phyloP scores from a whole-genome alignment of 1,284 basidiomycete genomes.

The Leccinum holopus region DNA sequence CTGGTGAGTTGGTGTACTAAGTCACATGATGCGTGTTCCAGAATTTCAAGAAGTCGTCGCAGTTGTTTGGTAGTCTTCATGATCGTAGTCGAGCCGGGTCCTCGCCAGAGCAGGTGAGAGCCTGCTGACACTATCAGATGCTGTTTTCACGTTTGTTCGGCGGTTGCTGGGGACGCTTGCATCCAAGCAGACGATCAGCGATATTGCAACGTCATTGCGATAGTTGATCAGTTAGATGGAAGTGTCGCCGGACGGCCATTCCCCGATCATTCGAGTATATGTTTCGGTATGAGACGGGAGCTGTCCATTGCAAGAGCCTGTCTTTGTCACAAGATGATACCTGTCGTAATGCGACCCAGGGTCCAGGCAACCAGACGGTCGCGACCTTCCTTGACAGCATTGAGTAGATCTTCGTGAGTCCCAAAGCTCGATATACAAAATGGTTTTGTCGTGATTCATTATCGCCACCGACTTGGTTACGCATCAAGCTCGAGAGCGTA shows the following conservation, averaged over 20 bases:
- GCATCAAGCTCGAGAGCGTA: conserved; percentile 31
- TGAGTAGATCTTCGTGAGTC: conserved; percentile 45
- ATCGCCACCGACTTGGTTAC: background rate
- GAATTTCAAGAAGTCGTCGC: conserved; percentile 72
- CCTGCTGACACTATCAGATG: conserved; percentile 58
- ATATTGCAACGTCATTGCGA: conserved; percentile 37
- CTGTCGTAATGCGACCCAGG: background rate
- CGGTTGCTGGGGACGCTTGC: conserved; percentile 58
- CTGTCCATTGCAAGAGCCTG: conserved; percentile 38
- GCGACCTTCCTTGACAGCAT: conserved; percentile 43
- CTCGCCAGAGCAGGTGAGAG: conserved; percentile 56
- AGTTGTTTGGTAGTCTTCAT: conserved; percentile 66
- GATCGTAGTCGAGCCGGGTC: conserved; percentile 74
- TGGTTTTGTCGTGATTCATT: background rate
- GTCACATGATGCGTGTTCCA: conserved; percentile 28
- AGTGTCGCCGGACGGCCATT: conserved; percentile 32
- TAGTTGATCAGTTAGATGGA: conserved; percentile 40
- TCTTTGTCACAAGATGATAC: conserved; percentile 30
- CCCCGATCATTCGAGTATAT: conserved; percentile 39
- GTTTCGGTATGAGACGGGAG: conserved; percentile 48
- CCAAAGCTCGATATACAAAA: background rate
- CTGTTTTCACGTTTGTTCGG: conserved; percentile 61
- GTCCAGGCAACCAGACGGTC: conserved; percentile 26
- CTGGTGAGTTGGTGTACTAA: no score
- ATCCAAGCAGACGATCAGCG: conserved; percentile 46